phyloP scores from a whole-genome alignment of 1,284 basidiomycete genomes.

The Ustilago tritici region DNA sequence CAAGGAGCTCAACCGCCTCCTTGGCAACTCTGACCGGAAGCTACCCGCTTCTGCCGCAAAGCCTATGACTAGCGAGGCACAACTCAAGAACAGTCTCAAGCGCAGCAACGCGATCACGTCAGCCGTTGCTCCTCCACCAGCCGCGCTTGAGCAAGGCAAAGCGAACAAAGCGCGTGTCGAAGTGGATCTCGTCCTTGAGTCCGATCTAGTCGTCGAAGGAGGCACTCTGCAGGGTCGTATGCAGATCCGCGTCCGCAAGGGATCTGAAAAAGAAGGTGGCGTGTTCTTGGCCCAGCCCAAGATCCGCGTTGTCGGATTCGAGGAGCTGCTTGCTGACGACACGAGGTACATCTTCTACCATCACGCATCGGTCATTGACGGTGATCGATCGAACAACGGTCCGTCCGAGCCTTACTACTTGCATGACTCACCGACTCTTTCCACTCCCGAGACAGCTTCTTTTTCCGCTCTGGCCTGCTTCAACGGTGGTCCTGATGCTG shows the following conservation, averaged over 20 bases:
- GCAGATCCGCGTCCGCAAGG: constrained; percentile 78
- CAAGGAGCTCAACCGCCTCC: constrained; percentile 57
- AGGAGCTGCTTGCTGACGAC: constrained; percentile 76
- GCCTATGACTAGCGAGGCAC: constrained; percentile 8
- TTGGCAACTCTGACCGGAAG: constrained; percentile 55
- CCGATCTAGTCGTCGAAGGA: constrained; percentile 84
- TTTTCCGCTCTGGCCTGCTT: constrained; percentile 72
- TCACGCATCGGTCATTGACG: constrained; percentile 75
- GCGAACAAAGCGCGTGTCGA: constrained; percentile 79
- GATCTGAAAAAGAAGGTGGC: constrained; percentile 72
- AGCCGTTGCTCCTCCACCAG: constrained; percentile 31
- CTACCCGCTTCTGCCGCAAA: constrained; percentile 38
- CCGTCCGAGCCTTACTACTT: constrained; percentile 65
- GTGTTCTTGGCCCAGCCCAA: constrained; percentile 83
- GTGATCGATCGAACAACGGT: constrained; percentile 57
- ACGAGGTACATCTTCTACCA: constrained; percentile 88
- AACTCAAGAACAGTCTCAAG: constrained; percentile 22
- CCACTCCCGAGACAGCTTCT: constrained; percentile 71
- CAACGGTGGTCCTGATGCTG: constrained; percentile 73
- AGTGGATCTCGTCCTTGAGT: constrained; percentile 83
- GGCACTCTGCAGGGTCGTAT: constrained; percentile 80
- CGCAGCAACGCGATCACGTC: constrained; percentile 31
- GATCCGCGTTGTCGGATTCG: constrained; percentile 87
- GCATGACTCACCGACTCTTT: constrained; percentile 60
- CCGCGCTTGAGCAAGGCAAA: constrained; percentile 62